phyloP scores from a whole-genome alignment of 2,329 filamentous ascomycete species.

The Boeremia exigua region DNA sequence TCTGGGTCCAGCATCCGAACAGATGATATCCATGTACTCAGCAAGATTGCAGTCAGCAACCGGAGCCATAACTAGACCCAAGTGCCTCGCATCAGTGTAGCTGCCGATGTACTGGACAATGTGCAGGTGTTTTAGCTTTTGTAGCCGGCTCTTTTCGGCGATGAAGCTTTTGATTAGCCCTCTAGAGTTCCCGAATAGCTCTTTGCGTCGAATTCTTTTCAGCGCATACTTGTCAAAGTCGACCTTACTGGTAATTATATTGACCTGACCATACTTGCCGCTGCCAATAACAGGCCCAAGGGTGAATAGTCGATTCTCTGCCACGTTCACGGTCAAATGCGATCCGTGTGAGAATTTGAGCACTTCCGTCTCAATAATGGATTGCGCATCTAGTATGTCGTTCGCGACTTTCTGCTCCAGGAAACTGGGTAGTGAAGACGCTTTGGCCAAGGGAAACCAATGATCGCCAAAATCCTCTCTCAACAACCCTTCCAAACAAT shows the following conservation, averaged over 20 bases:
- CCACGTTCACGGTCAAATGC: neutral
- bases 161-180: neutral
- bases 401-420: neutral
- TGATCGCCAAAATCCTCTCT: neutral
- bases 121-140: conserved; percentile 22
- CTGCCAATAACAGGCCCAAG: neutral
- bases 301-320: neutral
- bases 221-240: neutral
- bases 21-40: neutral
- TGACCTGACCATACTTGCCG: neutral
- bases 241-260: neutral
- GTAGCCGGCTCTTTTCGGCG: neutral
- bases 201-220: neutral
- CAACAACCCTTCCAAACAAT: neutral
- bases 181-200: neutral
- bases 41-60: conserved; percentile 24
- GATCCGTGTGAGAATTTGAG: too few relatives aligned
- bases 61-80: conserved; percentile 40
- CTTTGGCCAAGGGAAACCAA: neutral
- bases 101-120: conserved; percentile 32
- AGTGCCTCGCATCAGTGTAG: conserved; percentile 39
- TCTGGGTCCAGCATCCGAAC: neutral
- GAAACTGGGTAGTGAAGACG: neutral
- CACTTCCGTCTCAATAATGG: neutral
- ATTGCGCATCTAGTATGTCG: neutral